Evolutionary conservation across 2,329 filamentous ascomycete species (phyloP), one percentile per base, ranked within the genome.

Genomic region (Onygena corvina): DNA sequence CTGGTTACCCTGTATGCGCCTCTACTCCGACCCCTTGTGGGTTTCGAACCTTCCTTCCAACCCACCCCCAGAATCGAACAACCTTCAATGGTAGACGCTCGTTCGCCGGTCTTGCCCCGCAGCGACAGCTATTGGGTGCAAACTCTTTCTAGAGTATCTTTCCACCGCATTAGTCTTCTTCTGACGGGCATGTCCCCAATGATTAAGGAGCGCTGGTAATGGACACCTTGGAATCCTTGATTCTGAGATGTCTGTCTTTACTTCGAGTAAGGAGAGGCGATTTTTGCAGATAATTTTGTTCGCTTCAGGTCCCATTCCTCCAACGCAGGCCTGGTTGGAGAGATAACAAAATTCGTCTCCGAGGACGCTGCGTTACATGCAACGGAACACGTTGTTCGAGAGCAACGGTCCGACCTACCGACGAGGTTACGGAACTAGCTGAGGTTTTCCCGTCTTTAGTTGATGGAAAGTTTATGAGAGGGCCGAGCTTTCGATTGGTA

Each of bases 271-370:
- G 71, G 61, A 65, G 67, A 74, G 77, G 79, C 86, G 86, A 79
- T 80, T 94, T 95, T 95, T 94, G 76, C 74, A 76, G 86, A 93
- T 82, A 86, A 89, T 69, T 94, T 95, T 94, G 86, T 84, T 77
- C 86, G 86, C 76, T 81, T 74, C 63, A 74, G 81, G 78, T 77
- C 67, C 64, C 63, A 60, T 63, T 57, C 54, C 61, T 45, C 25
- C 36, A 23, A n/a, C 36, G 11, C 18, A 5, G 7, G 7, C 23
- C 12, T 52, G 53, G 45, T 53, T 52, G 79, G 79, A 80, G 83
- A 81, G 84, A 83, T 89, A 72, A 84, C 83, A 94, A 94, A 88
- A 92, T 86, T 72, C 80, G 83, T 94, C 86, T 82, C 74, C 66
- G 84, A 85, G 81, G 84, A 82, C 79, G 82, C 77, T 86, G 86